Conservation (phyloP, 176 grass and related monocot genomes). For the Melocanna baccifera region DNA sequence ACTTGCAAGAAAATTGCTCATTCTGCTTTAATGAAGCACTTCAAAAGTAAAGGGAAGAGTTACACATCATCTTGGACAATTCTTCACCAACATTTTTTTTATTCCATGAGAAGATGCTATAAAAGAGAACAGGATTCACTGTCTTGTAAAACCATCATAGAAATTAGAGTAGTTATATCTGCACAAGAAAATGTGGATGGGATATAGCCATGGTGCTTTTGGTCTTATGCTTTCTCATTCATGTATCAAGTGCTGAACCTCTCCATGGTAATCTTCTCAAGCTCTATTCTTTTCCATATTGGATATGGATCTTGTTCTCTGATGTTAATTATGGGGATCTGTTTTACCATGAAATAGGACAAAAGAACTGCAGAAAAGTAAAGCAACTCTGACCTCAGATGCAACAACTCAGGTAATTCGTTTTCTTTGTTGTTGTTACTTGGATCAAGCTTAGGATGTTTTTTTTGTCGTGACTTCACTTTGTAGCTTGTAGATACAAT, state of each 20-base stretch:
- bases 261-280: neutral
- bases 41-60: neutral
- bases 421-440: neutral
- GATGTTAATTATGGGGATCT: neutral
- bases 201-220: constrained; percentile 14
- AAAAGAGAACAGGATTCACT: neutral
- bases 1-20: neutral
- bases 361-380: neutral
- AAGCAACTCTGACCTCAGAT: neutral
- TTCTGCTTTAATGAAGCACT: constrained; percentile 9
- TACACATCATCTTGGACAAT: constrained; percentile 4
- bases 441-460: neutral
- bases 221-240: neutral
- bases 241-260: constrained; percentile 8
- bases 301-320: neutral
- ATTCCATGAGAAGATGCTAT: neutral
- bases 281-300: neutral
- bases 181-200: neutral
- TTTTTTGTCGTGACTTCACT: neutral
- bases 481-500: neutral
- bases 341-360: neutral
- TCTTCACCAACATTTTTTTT: neutral
- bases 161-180: constrained; percentile 13
- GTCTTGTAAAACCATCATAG: neutral
- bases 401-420: constrained; percentile 12